Conservation (phyloP, 768 basidiomycete species). For the Mycena metata region DNA sequence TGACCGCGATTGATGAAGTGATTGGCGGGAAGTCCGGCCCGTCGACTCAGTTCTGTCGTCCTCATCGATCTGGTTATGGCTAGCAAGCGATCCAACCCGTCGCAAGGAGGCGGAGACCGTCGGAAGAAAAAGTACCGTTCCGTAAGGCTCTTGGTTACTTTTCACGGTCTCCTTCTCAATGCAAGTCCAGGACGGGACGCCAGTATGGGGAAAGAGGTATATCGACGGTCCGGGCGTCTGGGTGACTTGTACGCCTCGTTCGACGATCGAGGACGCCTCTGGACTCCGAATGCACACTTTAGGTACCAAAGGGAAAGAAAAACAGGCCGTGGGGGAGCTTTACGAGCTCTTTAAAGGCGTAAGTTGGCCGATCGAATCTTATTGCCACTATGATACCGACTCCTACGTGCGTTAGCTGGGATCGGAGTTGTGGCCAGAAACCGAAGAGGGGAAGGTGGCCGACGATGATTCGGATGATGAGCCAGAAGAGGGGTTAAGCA, state of each 20-base stretch:
- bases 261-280: not conserved
- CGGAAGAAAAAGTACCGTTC: constrained; percentile 40
- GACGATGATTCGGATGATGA: constrained; percentile 51
- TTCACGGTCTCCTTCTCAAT: not conserved
- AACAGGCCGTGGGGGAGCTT: constrained; percentile 79
- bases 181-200: constrained; percentile 32
- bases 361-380: constrained; percentile 41
- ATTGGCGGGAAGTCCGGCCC: too few species aligned
- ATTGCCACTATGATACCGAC: not conserved
- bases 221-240: constrained; percentile 89
- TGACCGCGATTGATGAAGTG: too few species aligned
- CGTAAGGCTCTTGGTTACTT: not conserved
- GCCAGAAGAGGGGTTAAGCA: constrained; percentile 57
- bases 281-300: not conserved
- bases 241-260: constrained; percentile 72
- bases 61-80: constrained; percentile 29
- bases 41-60: not conserved
- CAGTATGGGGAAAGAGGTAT: constrained; percentile 66
- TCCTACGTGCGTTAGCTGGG: constrained; percentile 65
- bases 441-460: constrained; percentile 34
- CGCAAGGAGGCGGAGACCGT: constrained; percentile 33
- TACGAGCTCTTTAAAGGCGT: constrained; percentile 86
- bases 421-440: constrained; percentile 77
- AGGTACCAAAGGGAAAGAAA: constrained; percentile 87
- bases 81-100: constrained; percentile 31